Conservation (phyloP, 73 alveolate genomes). For the Paramecium caudatum region DNA sequence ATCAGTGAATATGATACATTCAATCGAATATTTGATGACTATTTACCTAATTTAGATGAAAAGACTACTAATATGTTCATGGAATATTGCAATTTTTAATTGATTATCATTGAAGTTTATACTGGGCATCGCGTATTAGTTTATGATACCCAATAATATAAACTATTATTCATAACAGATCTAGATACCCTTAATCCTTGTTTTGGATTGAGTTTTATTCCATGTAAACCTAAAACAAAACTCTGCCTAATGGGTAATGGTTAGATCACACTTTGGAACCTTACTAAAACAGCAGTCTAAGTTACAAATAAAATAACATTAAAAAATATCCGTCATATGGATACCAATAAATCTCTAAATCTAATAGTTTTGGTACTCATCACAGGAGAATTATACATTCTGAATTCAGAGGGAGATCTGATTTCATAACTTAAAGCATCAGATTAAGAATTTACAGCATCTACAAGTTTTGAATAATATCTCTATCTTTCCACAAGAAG, state of each 20-base stretch:
- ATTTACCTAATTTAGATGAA: slow-evolving; percentile 7
- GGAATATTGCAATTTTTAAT: slow-evolving; percentile 5
- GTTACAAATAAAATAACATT: neutral
- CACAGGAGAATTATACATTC: slow-evolving; percentile 25
- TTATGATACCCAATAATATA: slow-evolving; percentile 12
- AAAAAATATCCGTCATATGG: neutral
- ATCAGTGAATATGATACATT: neutral
- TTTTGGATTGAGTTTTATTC: neutral
- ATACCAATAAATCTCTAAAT: neutral
- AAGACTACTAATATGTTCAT: neutral
- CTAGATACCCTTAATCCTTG: slow-evolving; percentile 47
- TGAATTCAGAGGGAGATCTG: slow-evolving; percentile 58
- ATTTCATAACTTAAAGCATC: slow-evolving; percentile 37
- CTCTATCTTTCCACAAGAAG: neutral
- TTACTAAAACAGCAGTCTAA: neutral
- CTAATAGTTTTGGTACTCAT: neutral
- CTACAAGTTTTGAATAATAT: neutral
- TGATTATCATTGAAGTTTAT: slow-evolving; percentile 22
- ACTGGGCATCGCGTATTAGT: slow-evolving; percentile 33
- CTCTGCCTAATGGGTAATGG: neutral
- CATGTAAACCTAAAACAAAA: slow-evolving; percentile 29
- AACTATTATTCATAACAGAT: slow-evolving; percentile 21
- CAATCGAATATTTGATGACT: slow-evolving; percentile 3
- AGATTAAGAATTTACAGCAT: slow-evolving; percentile 17
- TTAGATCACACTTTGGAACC: slow-evolving; percentile 28